A percentile compares a stretch with the other conserved stretches of the same genome.
Conservation (phyloP, 768 basidiomycete species). For the Leccinum fibrillosum region DNA sequence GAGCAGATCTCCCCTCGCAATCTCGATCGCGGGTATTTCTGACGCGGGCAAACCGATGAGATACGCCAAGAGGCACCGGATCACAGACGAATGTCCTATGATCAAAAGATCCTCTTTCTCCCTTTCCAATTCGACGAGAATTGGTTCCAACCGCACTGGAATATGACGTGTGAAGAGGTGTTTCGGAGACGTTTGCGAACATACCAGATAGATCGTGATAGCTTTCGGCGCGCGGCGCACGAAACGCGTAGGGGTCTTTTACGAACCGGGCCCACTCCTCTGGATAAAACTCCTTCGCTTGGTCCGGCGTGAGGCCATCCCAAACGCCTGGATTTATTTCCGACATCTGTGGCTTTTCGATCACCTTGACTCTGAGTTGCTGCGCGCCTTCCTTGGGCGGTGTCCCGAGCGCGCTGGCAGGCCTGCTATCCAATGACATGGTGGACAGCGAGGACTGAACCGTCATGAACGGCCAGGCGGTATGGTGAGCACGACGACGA, state of each 20-base stretch:
- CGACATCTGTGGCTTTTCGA: constrained; percentile 94
- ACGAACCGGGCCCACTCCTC: constrained; percentile 90
- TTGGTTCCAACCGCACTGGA: constrained; percentile 90
- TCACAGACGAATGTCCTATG: constrained; percentile 96
- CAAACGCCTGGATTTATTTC: constrained; percentile 98
- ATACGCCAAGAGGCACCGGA: constrained; percentile 91
- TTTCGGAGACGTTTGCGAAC: constrained; percentile 14
- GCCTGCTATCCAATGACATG: neutral
- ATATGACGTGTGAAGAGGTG: neutral
- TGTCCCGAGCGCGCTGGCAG: neutral
- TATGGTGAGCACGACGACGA: constrained; percentile 87
- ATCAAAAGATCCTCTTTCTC: constrained; percentile 94
- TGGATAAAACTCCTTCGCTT: constrained; percentile 87
- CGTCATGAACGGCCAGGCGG: constrained; percentile 89
- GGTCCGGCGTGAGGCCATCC: constrained; percentile 91
- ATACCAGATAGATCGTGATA: constrained; percentile 91
- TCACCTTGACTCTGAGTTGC: constrained; percentile 66
- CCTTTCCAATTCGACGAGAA: constrained; percentile 90
- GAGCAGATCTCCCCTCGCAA: constrained; percentile 93
- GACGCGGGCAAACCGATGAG: constrained; percentile 91
- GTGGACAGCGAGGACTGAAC: constrained; percentile 41
- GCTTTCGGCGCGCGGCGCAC: constrained; percentile 92
- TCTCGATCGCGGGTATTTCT: constrained; percentile 96
- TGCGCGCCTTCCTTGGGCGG: constrained; percentile 12
- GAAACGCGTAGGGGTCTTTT: constrained; percentile 89